Evolutionary conservation across 768 basidiomycete species (phyloP), one percentile per base, ranked within the genome.

Genomic region (Stropharia rugosoannulata): DNA sequence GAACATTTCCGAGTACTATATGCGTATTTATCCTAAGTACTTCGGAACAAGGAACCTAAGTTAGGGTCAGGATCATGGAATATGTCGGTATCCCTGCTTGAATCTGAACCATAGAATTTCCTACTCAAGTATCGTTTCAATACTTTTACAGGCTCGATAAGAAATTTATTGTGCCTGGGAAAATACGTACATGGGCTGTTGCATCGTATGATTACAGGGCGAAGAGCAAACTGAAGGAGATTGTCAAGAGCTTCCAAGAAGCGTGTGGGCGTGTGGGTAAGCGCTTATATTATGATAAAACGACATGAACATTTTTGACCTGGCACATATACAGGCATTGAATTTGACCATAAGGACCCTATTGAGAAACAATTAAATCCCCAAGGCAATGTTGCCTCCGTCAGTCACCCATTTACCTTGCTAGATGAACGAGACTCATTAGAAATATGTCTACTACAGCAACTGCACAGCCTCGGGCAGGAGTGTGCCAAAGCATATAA

Each of bases 41-140:
- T 18, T 29, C 4, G 15, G 16, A 27, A n/a, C 58, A 88, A n/a
- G 86, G 66, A 59, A 39, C 90, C 88, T 0, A 69, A 74, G 3
- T 80, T 87, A 51, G 90, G 74, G 3, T 80, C 87, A 51, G 90
- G 91, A 0, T 69, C 83, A 0, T 93, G 91, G 90, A 92, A 92
- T 55, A 89, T 92, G 90, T 84, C 56, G 22, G 80, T 73, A 40
- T 54, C 16, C 12, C 60, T 51, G 35, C 22, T 38, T 9, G 27
- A 22, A 48, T 18, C 27, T 54, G 32, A 46, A 18, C 13, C 54
- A 51, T 64, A 66, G n/a, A 32, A 5, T 27, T 29, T 74, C 74
- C 51, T 73, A n/a, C n/a, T n/a, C n/a, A n/a, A n/a, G n/a, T n/a
- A 73, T 3, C 70, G 75, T 55, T 76, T 75, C 2, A 71, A 76